Evolutionary conservation across 2,329 filamentous ascomycete genomes (phyloP), one percentile per base, ranked within the genome.

Genomic region (Colletotrichum kahawae): DNA sequence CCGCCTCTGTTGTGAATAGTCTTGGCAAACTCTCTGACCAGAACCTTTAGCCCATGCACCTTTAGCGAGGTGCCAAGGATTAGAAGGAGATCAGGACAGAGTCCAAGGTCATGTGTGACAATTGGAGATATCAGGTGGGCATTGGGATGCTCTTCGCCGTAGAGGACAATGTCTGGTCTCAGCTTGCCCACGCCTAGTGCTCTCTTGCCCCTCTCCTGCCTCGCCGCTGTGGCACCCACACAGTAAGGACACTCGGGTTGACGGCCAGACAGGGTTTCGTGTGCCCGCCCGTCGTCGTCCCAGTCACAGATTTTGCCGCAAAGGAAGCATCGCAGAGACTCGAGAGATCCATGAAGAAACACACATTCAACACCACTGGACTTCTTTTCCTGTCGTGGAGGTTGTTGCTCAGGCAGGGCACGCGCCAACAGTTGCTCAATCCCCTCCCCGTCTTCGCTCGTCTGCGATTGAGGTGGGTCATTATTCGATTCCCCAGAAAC

Each of bases 111-210:
- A 74, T 94, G 92, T 16, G 92, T 92, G 16, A 94, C 89, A 14
- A 95, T 90, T 3, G 91, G 90, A 27, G 91, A 92, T 77, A 95
- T 93, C 7, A 93, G 86, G 74, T 94, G 91, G 3, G 92, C 91
- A 36, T 90, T 90, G 1, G 93, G 93, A 78, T 95, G 92, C 67
- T 94, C 92, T 80, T 95, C 93, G 27, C 93, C 93, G 79, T 95
- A 95, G 1, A 95, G 85, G 2, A 95, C 93, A 78, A 95, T 93
- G 78, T 95, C 93, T 1, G 93, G 93, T 51, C 93, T 87, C 21
- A 95, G 85, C 75, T 92, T 92, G 38, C 93, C 93, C 4, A 94
- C 89, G 5, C 92, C 92, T 7, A 94, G 85, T 0, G 91, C 91
- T 74, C 93, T 88, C 79, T 94, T 93, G 14, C 93, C 93, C 65